phyloP scores from a whole-genome alignment of 2,329 filamentous ascomycete genomes.

The Magnaporthiopsis rhizophila region DNA sequence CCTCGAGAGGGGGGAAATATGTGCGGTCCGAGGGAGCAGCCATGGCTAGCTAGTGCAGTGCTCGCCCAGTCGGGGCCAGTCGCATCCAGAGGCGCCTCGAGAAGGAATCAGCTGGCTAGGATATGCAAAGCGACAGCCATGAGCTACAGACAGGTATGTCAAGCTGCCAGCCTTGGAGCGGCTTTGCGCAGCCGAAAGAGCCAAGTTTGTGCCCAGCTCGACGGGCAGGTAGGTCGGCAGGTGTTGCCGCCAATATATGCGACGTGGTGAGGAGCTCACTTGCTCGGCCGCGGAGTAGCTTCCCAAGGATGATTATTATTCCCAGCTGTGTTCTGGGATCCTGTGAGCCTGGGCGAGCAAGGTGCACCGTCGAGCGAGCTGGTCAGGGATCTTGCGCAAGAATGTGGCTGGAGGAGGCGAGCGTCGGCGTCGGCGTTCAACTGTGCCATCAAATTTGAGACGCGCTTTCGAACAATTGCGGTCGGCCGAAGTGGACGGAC shows the following conservation, averaged over 20 bases:
- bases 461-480: not conserved
- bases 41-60: constrained; percentile 42
- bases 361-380: not conserved
- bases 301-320: too few species aligned
- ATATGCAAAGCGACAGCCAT: not conserved
- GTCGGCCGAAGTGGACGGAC: not conserved
- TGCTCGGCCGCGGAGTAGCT: too few species aligned
- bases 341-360: not conserved
- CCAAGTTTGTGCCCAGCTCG: not conserved
- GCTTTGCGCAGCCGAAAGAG: not conserved
- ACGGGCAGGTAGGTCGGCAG: not conserved
- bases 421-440: not conserved
- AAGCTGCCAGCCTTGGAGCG: not conserved
- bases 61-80: constrained; percentile 1
- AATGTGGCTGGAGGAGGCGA: not conserved
- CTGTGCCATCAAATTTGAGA: not conserved
- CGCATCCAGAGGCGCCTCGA: not conserved
- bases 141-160: not conserved
- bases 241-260: not conserved
- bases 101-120: not conserved
- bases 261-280: not conserved
- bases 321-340: not conserved
- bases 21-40: constrained; percentile 59
- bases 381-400: not conserved
- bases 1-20: constrained; percentile 79